Evolutionary conservation across 2,329 filamentous ascomycete species (phyloP), one percentile per base, ranked within the genome.

Genomic region (Bipolaris oryzae): DNA sequence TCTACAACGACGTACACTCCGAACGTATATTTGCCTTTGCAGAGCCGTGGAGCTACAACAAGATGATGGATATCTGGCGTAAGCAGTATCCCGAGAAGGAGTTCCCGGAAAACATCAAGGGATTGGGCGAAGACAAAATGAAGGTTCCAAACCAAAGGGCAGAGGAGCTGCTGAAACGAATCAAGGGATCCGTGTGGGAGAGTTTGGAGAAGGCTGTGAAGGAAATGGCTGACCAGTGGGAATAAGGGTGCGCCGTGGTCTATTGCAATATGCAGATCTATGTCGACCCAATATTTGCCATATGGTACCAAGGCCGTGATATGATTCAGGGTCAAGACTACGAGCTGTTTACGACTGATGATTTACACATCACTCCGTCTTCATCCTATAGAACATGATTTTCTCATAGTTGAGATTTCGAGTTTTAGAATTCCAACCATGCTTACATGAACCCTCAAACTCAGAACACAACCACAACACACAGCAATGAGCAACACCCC

Each of bases 11-110:
- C 0, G 77, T 85, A 0, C 57, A 71, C 1, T 76, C 77, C 0
- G 79, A 87, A 63, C 79, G 85, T 1, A 67, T 88, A 7, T 85
- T 86, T 63, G 85, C 75, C 1, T 84, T 82, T 50, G 82, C 80
- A 0, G 72, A 76, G 1, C 77, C 77, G 0, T 81, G 77, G 53
- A 82, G 75, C 43, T 82, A 78, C 70, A 81, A 82, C 18, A 64
- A 77, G 2, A 61, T 84, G 15, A 59, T 83, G 9, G 62, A 55
- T 0, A 68, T 77, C 9, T 65, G 80, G 38, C 67, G 75, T 25
- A 73, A 76, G 41, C 25, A 76, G 3, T 74, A 75, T 43, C 81
- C 82, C 0, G 68, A 77, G 2, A 75, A 73, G 45, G 62, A 60
- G 15, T 77, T 82, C 51, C 49, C 57, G 2, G 60, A 66, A 0